Percentiles rank a stretch among this genome's conserved stretches.
Evolutionary conservation across 1,284 basidiomycete species (phyloP).

Genomic region (Tilletia indica): DNA sequence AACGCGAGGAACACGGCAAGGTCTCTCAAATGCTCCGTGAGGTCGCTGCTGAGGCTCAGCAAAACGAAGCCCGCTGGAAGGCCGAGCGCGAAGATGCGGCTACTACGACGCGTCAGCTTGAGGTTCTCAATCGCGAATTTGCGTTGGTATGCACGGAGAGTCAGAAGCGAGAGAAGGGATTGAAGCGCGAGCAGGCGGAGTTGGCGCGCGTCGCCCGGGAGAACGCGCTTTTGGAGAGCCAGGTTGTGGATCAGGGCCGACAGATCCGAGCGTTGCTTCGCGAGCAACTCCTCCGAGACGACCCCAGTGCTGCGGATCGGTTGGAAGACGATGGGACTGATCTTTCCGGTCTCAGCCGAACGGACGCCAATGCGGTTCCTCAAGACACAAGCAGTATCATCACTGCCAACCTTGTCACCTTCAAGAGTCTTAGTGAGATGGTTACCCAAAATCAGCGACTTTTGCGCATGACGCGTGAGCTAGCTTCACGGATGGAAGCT

Average conservation of each 20-base stretch:
- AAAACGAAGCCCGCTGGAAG: conserved; percentile 44
- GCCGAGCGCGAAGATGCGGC: conserved; percentile 50
- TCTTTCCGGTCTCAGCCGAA: conserved; percentile 43
- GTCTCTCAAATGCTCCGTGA: conserved; percentile 44
- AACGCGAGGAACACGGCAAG: conserved; percentile 59
- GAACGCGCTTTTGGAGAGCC: conserved; percentile 66
- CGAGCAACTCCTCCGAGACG: conserved; percentile 75
- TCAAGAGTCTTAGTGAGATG: conserved; percentile 74
- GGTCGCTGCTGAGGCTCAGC: conserved; percentile 51
- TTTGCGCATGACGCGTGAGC: conserved; percentile 75
- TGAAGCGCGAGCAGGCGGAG: conserved; percentile 63
- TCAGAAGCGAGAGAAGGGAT: conserved; percentile 60
- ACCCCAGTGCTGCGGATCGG: conserved; percentile 73
- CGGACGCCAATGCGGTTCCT: conserved; percentile 25
- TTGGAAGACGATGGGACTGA: conserved; percentile 64
- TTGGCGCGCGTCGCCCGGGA: conserved; percentile 59
- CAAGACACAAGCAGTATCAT: conserved; percentile 65
- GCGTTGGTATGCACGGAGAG: conserved; percentile 28
- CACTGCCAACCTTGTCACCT: conserved; percentile 83
- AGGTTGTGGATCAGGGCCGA: conserved; percentile 76
- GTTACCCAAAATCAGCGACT: conserved; percentile 88
- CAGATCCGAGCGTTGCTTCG: conserved; percentile 79
- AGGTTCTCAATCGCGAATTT: conserved; percentile 11
- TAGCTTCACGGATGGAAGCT: conserved; percentile 54
- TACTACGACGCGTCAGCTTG: not conserved